Conservation (phyloP, 1,139 yeast species). For the Diutina scorzettiae region DNA sequence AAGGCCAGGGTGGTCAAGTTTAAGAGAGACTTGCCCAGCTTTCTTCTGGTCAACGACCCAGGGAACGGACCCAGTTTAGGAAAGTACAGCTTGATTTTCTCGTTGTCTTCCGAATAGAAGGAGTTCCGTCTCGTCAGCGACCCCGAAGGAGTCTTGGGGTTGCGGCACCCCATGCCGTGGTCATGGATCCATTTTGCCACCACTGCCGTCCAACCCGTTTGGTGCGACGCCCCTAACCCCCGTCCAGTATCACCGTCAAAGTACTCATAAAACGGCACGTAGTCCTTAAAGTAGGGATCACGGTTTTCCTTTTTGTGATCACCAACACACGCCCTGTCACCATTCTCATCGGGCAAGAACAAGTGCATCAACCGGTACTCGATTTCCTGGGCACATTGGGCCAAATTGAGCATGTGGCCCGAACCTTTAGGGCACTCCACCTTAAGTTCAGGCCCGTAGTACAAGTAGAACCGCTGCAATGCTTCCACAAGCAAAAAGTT, state of each 20-base stretch:
- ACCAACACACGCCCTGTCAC: constrained; percentile 75
- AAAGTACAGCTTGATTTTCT: constrained; percentile 20
- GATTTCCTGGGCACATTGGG: constrained; percentile 85
- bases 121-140: constrained; percentile 19
- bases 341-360: constrained; percentile 61
- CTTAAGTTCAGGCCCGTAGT: constrained; percentile 78
- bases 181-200: constrained; percentile 93
- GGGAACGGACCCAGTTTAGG: constrained; percentile 44
- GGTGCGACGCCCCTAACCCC: constrained; percentile 92
- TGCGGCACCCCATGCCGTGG: constrained; percentile 60
- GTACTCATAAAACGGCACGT: constrained; percentile 75
- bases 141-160: constrained; percentile 40
- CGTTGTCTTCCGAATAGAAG: constrained; percentile 10
- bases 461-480: constrained; percentile 76
- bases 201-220: constrained; percentile 94
- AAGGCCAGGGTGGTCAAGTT: constrained; percentile 55
- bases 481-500: constrained; percentile 83
- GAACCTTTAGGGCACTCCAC: constrained; percentile 89
- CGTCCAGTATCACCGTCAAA: constrained; percentile 95
- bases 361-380: constrained; percentile 79
- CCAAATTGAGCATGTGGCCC: constrained; percentile 70
- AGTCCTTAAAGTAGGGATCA: constrained; percentile 68
- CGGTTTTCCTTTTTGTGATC: constrained; percentile 48
- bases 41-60: constrained; percentile 46
- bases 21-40: constrained; percentile 59